Evolutionary conservation across 1,284 basidiomycete genomes (phyloP), one percentile per base, ranked within the genome.

Genomic region (Ceratorhiza oryzae-sativae): DNA sequence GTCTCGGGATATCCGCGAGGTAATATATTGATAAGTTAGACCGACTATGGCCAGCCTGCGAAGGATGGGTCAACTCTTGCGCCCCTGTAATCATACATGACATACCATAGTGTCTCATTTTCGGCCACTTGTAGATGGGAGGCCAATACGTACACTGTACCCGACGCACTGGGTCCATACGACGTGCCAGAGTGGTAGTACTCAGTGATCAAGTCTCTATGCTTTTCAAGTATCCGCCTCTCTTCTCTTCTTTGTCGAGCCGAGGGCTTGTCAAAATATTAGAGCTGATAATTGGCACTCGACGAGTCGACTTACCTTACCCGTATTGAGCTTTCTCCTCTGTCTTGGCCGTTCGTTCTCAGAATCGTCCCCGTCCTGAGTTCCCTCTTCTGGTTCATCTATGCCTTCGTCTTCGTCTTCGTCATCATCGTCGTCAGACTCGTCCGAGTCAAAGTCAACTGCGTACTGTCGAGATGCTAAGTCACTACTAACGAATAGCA

Each of bases 41-140:
- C 95, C 95, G 56, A 99, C 86, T 73, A 99, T 95, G 18, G 96
- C 95, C 55, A 97, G 86, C 94, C 93, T 95, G 78, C 34, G 13
- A 45, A 2, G n/a, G 27, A 42, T 10, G 58, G 62, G 23, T 62
- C 27, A 18, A 15, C 20, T 36, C 30, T 34, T 30, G 23, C 9
- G 30, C 30, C 30, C n/a, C n/a, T n/a, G n/a, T n/a, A 46, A 48
- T 23, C 39, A 49, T 71, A 10, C 45, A 20, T 9, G 20, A 76
- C 83, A 48, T 78, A 94, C 96, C 97, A 99, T 51, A 99, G 84
- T 4, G 95, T 85, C 79, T 98, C 95, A 78, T 95, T 95, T 79
- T 98, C 96, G 12, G 91, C 91, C 30, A 96, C 88, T 77, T 97
- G 94, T 13, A 98, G 86, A 12, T 90, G 86, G 4, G 92, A 95